Conservation (phyloP, 768 basidiomycete genomes). For the Imleria badia region DNA sequence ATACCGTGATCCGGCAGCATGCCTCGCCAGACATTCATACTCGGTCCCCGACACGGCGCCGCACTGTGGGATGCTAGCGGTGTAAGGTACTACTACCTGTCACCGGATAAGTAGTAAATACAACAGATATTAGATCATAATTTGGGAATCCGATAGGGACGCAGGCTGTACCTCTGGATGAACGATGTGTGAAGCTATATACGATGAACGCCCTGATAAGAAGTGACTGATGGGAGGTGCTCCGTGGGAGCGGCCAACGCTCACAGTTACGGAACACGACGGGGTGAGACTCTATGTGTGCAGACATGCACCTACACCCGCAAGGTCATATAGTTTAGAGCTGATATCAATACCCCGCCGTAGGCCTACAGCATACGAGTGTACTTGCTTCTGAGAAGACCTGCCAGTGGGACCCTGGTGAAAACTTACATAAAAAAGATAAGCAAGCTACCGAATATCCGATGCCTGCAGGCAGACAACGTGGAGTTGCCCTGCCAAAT, state of each 20-base stretch:
- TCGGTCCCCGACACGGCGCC: slow-evolving; percentile 17
- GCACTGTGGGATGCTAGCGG: slow-evolving; percentile 20
- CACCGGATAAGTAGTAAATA: slow-evolving; percentile 19
- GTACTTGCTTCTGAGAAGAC: slow-evolving; percentile 8
- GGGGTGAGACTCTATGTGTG: background rate
- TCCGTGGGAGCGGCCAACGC: slow-evolving; percentile 29
- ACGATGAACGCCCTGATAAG: slow-evolving; percentile 45
- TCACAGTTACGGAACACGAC: slow-evolving; percentile 13
- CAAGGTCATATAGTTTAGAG: background rate
- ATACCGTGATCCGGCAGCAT: slow-evolving; percentile 25
- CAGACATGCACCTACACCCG: background rate
- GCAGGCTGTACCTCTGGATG: slow-evolving; percentile 25
- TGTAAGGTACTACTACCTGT: slow-evolving; percentile 10
- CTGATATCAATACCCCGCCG: background rate
- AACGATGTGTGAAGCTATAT: slow-evolving; percentile 35
- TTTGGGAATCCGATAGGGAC: slow-evolving; percentile 34
- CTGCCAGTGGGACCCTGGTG: slow-evolving; percentile 1
- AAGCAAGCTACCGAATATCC: slow-evolving; percentile 38
- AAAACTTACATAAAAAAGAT: slow-evolving; percentile 46
- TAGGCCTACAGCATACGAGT: background rate
- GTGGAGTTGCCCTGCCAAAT: slow-evolving; percentile 53
- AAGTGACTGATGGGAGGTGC: slow-evolving; percentile 50
- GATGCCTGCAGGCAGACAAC: slow-evolving; percentile 79
- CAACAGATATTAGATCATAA: slow-evolving; percentile 20
- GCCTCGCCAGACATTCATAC: slow-evolving; percentile 9